Base-by-base conservation (phyloP, 148 eudicot species). In the Rhododendron ovatum region DNA sequence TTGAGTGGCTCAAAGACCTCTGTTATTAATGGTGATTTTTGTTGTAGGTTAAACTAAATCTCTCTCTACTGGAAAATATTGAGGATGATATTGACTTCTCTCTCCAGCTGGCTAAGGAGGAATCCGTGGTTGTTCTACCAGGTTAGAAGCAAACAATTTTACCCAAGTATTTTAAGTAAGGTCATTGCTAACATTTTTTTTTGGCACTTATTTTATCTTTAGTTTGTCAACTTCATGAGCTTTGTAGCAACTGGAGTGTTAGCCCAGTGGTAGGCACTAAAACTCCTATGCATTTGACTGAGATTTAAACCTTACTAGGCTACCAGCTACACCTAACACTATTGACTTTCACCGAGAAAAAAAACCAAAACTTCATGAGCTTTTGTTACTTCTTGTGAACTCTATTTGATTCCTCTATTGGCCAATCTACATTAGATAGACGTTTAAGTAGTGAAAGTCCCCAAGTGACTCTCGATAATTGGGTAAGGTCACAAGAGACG, bases 71-170 rank as follows among this genome's bases (percentile, higher is more conserved):
- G 84, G 90, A 89, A 85, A 92, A 82, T 61, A 93, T 94, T 35
- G 78, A 84, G 22, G 91, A 90, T 90, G 98, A 94, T 86, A 15
- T 88, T 39, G 95, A 94, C 82, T 93, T 94, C 83, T 90, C 94
- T 82, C 47, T n/a, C 43, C 93, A 94, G 86, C 94, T 94, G 76
- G 94, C 93, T 41, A 91, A 91, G 82, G 94, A 93, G 86, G 94
- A 93, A 86, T 90, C 87, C 7, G 87, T 90, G 79, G 37, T 90
- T 7, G 76, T 90, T 81, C 86, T 93, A 9, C 95, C 95, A 9
- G 95, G 95, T 93, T 24, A 59, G 47, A 45, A 6, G 35, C 7
- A 1, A 47, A 3, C 33, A 30, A 71, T 30, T 28, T 69, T 12
- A 69, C 45, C 45, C 45, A 41, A 67, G 37, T 28, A 69, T 12